Evolutionary conservation across 495 filamentous ascomycete species (phyloP).

Genomic region (Penicillium herquei): DNA sequence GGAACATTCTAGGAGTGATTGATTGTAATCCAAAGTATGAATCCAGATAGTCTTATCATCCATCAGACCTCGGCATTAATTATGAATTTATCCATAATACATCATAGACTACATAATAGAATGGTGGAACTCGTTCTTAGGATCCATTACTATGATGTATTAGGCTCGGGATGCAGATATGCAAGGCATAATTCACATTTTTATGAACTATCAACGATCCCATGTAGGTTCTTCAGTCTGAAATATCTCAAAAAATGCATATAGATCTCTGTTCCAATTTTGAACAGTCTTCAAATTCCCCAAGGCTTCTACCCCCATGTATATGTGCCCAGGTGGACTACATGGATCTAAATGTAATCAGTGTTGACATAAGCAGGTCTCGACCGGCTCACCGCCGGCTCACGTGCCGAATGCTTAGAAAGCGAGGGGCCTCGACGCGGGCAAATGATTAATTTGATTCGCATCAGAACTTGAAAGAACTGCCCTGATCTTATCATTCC

Average conservation of each 20-base stretch:
- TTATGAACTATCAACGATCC: too few relatives aligned
- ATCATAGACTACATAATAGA: too few relatives aligned
- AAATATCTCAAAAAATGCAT: too few relatives aligned
- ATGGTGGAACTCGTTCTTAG: too few relatives aligned
- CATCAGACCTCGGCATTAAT: background rate
- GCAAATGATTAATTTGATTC: constrained; percentile 24
- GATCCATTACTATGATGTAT: too few relatives aligned
- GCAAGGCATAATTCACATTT: too few relatives aligned
- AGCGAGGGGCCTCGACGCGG: constrained; percentile 28
- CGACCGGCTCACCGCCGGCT: constrained; percentile 6
- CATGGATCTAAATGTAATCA: background rate
- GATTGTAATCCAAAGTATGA: background rate
- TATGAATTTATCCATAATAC: background rate
- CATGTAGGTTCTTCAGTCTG: background rate
- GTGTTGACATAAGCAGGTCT: constrained; percentile 12
- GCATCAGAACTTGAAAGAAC: constrained; percentile 16
- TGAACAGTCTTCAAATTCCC: too few relatives aligned
- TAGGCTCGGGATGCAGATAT: too few relatives aligned
- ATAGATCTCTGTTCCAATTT: background rate
- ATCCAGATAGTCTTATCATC: background rate
- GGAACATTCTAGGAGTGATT: too few relatives aligned
- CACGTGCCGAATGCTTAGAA: constrained; percentile 31
- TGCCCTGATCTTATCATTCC: constrained; percentile 17
- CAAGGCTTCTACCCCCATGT: too few relatives aligned
- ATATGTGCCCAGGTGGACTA: too few relatives aligned